Percentiles rank a stretch among this genome's conserved stretches.
Conservation (phyloP, 2,329 filamentous ascomycete species). For the Ophiostoma sp. region DNA sequence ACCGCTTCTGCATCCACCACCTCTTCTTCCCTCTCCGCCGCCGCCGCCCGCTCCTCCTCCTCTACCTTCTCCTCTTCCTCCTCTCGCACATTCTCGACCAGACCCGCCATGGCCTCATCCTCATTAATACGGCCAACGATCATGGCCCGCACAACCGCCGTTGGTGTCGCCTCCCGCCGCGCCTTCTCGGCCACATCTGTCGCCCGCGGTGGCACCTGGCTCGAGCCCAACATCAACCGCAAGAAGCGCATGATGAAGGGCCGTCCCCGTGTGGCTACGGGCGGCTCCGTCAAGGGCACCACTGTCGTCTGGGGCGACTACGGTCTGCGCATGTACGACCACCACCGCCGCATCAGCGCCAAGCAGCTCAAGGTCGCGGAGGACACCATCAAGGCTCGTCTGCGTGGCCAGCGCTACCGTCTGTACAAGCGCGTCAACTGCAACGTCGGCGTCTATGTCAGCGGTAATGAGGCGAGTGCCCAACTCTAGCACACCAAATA, state of each 20-base stretch:
- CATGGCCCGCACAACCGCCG: conserved; percentile 22
- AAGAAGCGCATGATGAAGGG: conserved; percentile 92
- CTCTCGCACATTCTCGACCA: conserved; percentile 22
- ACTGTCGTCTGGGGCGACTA: conserved; percentile 97
- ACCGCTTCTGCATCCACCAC: conserved; percentile 27
- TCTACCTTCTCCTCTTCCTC: neutral
- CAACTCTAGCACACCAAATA: too few relatives aligned
- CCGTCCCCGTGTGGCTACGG: conserved; percentile 81
- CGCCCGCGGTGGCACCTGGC: conserved; percentile 69
- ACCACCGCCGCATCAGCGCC: conserved; percentile 87
- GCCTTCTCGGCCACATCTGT: conserved; percentile 71
- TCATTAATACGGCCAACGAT: conserved; percentile 2
- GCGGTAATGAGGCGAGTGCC: conserved; percentile 77
- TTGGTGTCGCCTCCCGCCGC: conserved; percentile 45
- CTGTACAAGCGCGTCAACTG: conserved; percentile 89
- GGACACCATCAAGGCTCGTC: conserved; percentile 84
- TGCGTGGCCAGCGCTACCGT: conserved; percentile 89
- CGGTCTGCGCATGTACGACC: conserved; percentile 88
- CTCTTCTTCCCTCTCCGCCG: neutral
- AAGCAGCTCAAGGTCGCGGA: conserved; percentile 85
- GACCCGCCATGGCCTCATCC: neutral
- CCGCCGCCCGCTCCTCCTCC: neutral
- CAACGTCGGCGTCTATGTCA: conserved; percentile 93
- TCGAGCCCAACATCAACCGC: conserved; percentile 72
- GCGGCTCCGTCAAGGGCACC: conserved; percentile 87